These are phyloP conservation scores for Hemisphaericaspora subhashii DNA, from an alignment of 1,139 yeast genomes.

Conservation along the genomic window DNA sequence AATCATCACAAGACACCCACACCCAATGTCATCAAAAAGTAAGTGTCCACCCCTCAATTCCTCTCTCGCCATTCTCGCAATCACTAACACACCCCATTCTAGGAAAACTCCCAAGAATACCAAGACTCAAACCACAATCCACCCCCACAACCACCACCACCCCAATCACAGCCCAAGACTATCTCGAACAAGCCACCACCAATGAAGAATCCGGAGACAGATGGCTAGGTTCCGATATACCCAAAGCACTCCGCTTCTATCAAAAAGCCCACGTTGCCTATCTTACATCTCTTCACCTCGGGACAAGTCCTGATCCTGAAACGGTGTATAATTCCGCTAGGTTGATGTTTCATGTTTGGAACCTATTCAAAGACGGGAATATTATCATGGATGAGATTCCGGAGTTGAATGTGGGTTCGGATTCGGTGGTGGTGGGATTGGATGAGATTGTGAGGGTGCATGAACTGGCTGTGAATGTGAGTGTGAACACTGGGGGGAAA, in stretches of 20 bases:
- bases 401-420: conserved; percentile 21
- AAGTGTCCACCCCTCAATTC: background rate
- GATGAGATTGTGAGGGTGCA: conserved; percentile 35
- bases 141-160: background rate
- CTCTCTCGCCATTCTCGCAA: too few relatives aligned
- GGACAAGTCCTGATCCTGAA: too few relatives aligned
- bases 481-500: conserved; percentile 8
- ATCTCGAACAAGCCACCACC: conserved; percentile 44
- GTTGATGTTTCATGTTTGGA: conserved; percentile 49
- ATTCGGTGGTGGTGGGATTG: conserved; percentile 42
- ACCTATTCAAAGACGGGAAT: conserved; percentile 7
- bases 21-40: background rate
- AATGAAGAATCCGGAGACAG: conserved; percentile 61
- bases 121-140: background rate
- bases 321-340: conserved; percentile 50
- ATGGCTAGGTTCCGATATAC: conserved; percentile 55
- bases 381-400: conserved; percentile 1
- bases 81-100: background rate
- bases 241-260: conserved; percentile 54
- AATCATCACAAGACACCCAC: background rate
- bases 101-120: background rate
- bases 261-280: conserved; percentile 47
- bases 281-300: conserved; percentile 5
- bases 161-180: conserved; percentile 47
- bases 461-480: conserved; percentile 33